Conservation (phyloP, 345 rosid genomes). For the Corchorus olitorius region DNA sequence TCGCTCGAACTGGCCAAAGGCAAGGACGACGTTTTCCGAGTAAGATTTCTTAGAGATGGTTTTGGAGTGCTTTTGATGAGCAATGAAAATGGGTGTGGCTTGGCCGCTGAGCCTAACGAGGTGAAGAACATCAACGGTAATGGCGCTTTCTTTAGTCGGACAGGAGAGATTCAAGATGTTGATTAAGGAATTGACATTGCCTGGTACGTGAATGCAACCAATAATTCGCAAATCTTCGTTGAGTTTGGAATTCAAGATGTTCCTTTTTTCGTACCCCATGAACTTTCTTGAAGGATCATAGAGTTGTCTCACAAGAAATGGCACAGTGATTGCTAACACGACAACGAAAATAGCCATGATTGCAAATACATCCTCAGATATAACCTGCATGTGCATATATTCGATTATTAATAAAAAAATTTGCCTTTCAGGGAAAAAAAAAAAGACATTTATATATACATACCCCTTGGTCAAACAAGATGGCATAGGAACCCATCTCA, state of each 20-base stretch:
- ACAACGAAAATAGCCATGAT: background rate
- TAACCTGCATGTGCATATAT: background rate
- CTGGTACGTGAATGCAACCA: conserved; percentile 47
- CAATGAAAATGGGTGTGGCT: conserved; percentile 34
- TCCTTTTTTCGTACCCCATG: conserved; percentile 36
- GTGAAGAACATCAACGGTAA: conserved; percentile 33
- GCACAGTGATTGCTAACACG: background rate
- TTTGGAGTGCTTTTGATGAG: conserved; percentile 27
- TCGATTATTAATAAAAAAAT: too few species aligned
- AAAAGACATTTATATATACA: background rate
- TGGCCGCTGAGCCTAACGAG: conserved; percentile 34
- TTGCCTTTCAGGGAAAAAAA: too few species aligned
- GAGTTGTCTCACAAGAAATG: conserved; percentile 16
- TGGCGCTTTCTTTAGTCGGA: conserved; percentile 15
- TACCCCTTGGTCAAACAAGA: conserved; percentile 11
- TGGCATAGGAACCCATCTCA: conserved; percentile 2
- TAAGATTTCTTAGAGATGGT: background rate
- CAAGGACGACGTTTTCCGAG: conserved; percentile 26
- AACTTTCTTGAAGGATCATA: conserved; percentile 33
- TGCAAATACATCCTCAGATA: background rate
- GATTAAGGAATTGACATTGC: conserved; percentile 30
- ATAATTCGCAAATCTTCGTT: conserved; percentile 32
- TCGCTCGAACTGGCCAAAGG: conserved; percentile 32
- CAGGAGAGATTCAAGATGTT: conserved; percentile 20
- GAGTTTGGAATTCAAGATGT: conserved; percentile 25